Evolutionary conservation across 2,329 filamentous ascomycete species (phyloP).

Genomic region (Periconia sp.): DNA sequence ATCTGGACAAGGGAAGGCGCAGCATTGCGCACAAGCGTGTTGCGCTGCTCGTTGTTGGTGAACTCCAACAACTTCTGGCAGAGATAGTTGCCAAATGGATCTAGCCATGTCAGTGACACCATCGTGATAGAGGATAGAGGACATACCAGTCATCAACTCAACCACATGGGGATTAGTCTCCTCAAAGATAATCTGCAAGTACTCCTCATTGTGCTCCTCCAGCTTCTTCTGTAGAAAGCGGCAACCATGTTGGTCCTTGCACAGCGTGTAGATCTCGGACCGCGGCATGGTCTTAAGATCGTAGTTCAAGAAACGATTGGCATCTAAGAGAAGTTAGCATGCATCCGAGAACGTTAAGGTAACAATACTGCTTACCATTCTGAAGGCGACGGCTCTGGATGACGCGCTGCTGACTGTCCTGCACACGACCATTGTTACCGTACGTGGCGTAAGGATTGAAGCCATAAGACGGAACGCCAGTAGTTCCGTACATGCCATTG

Average conservation of each 20-base stretch:
- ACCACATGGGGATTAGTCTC: slow-evolving; percentile 94
- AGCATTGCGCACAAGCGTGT: slow-evolving; percentile 88
- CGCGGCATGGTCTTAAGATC: slow-evolving; percentile 75
- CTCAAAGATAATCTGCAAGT: slow-evolving; percentile 90
- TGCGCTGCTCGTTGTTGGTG: slow-evolving; percentile 94
- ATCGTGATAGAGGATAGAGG: neutral
- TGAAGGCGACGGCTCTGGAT: slow-evolving; percentile 77
- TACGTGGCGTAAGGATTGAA: slow-evolving; percentile 38
- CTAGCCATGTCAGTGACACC: slow-evolving; percentile 49
- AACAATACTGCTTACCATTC: slow-evolving; percentile 69
- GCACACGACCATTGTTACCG: slow-evolving; percentile 59
- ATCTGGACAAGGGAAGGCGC: slow-evolving; percentile 88
- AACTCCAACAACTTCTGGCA: slow-evolving; percentile 98
- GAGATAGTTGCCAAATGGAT: slow-evolving; percentile 98
- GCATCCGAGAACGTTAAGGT: neutral
- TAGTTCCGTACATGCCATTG: slow-evolving; percentile 30
- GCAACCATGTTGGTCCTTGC: slow-evolving; percentile 98
- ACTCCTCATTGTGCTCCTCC: slow-evolving; percentile 82
- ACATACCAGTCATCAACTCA: slow-evolving; percentile 85
- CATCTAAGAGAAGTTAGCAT: slow-evolving; percentile 38
- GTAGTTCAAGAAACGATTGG: slow-evolving; percentile 80
- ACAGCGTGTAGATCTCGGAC: slow-evolving; percentile 85
- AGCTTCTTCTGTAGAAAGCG: slow-evolving; percentile 97
- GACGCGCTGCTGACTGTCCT: slow-evolving; percentile 77
- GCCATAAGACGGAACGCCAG: slow-evolving; percentile 10